Evolutionary conservation across 2,329 filamentous ascomycete genomes (phyloP), one percentile per base, ranked within the genome.

Genomic region (Pseudonectria foliicola): DNA sequence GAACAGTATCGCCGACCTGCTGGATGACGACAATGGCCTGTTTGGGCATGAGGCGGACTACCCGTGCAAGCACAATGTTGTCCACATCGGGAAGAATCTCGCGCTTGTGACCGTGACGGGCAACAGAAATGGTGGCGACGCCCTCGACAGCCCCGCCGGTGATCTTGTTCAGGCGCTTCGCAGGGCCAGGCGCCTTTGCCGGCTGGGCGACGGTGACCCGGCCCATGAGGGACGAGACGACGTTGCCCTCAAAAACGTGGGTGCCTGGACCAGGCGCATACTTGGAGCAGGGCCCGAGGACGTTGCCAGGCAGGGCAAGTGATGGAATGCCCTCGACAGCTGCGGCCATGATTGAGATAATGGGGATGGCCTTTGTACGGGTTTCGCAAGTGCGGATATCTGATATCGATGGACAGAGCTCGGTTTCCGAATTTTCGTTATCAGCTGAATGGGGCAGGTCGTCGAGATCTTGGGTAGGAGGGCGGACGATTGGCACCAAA

Each of bases 11-110:
- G 38, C 84, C 78, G 16, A 95, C 82, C 39, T 90, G 82, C 40
- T 95, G 73, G 48, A 96, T 95, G 14, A 83, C 82, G 35, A 93
- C 81, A 16, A 82, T 83, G 6, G 87, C 89, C 65, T 95, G 88
- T 43, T 84, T 79, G 30, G 85, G 82, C 59, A 85, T 82, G 37
- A 95, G 82, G 31, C 90, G 82, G 25, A 86, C 86, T 27, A 98
- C 85, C 25, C 84, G 79, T 44, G 85, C 88, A 26, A 98, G 75
- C 26, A 96, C 86, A 12, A 80, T 70, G 49, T 83, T 83, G 53
- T 80, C 77, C 27, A 95, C 85, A 47, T 85, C 78, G 2, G 92
- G 92, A 7, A 95, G 72, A 34, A 88, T 76, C 58, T 87, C 84
- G 42, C 76, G 75, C 57, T 75, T 77, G 49, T 53, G 53, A 8